Evolutionary conservation across 208 protist species (phyloP), one percentile per base, ranked within the genome.

Genomic region (Crithidia acanthocephali): DNA sequence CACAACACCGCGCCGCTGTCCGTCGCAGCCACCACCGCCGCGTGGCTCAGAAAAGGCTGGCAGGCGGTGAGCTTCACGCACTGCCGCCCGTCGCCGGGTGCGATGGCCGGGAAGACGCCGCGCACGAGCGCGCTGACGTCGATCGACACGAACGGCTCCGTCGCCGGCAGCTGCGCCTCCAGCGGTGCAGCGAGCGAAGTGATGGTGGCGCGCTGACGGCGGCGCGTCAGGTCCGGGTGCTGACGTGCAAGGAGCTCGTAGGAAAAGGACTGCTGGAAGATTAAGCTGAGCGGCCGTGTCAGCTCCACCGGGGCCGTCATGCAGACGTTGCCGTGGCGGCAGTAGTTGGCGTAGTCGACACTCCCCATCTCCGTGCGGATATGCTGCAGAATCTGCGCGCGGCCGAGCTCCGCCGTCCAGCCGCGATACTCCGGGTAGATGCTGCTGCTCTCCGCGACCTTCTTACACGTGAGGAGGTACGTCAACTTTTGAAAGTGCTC

Each of bases 391-490:
- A 96, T 82, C 62, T 92, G 82, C 23, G 86, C 56, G 23, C 91
- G 87, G 13, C 88, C 87, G 37, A 80, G 57, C 64, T 86, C 79
- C 6, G 89, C 81, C 13, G 81, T 90, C 89, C 91, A 96, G 15
- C 79, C 76, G 44, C 87, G 85, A 63, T 86, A 94, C 67, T 89
- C 81, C 1, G 88, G 86, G 77, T 91, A 96, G 32, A 82, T 53
- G 30, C 33, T 45, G 35, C 81, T 80, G 30, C 83, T 78, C 60
- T 94, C 88, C 11, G 87, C 77, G 0, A 96, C 89, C 22, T 60
- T 87, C 51, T 84, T 82, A 73, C 91, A 96, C 20, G 88, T 92
- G 9, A 96, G 84, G 11, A 96, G 59, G 79, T 96, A 96, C 40
- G 72, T 85, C 7, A 96, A 81, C 72, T 87, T 85, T 56, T 91